Evolutionary conservation across 164 flowering plant species (phyloP).

Genomic region (Stephania japonica): DNA sequence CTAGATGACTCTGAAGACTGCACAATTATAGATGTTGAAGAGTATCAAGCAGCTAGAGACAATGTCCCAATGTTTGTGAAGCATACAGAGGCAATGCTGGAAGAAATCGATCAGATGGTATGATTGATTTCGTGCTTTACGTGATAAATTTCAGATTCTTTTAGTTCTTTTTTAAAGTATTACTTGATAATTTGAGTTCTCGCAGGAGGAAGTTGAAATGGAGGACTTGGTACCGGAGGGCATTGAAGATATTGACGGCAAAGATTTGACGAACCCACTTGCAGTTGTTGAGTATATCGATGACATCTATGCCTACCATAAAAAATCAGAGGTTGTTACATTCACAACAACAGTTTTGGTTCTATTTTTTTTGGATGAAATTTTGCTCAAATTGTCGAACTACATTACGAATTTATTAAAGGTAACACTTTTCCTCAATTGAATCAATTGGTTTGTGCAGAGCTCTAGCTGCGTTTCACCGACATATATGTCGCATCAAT

Average conservation of each 20-base stretch:
- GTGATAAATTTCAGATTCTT: not conserved
- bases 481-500: conserved; percentile 61
- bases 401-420: not conserved
- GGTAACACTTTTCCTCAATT: not conserved
- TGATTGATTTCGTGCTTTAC: not conserved
- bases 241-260: conserved; percentile 55
- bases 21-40: conserved; percentile 44
- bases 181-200: not conserved
- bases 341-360: not conserved
- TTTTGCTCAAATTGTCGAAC: not conserved
- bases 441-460: conserved; percentile 30
- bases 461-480: conserved; percentile 45
- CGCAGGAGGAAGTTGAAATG: conserved; percentile 74
- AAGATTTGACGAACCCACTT: conserved; percentile 54
- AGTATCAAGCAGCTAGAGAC: conserved; percentile 24
- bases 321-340: conserved; percentile 49
- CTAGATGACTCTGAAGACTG: conserved; percentile 31
- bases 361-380: too few species aligned
- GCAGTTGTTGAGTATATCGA: conserved; percentile 84
- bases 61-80: conserved; percentile 61
- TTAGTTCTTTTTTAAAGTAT: not conserved
- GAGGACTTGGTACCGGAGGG: conserved; percentile 53
- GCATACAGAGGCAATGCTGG: conserved; percentile 67
- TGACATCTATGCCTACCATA: conserved; percentile 57
- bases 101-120: conserved; percentile 70